Conservation (phyloP, 2,329 filamentous ascomycete species). For the Fusarium sp. region DNA sequence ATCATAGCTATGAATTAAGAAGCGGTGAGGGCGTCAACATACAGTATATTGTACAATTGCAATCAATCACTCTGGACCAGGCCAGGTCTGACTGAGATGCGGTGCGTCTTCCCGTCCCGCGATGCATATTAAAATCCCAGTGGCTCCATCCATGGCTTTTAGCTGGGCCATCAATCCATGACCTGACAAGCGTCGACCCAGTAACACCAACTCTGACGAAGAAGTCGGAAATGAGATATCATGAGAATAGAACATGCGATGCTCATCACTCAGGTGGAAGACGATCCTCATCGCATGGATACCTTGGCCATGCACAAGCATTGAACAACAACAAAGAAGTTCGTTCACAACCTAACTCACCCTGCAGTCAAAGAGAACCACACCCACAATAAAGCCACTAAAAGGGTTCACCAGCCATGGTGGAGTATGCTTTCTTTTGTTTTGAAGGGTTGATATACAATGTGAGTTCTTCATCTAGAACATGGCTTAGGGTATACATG, state of each 20-base stretch:
- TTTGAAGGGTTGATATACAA: background rate
- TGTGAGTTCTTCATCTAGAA: background rate
- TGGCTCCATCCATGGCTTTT: conserved; percentile 25
- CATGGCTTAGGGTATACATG: background rate
- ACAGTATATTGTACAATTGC: conserved; percentile 10
- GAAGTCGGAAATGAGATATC: conserved; percentile 23
- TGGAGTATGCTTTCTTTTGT: conserved; percentile 1
- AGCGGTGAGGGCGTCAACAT: conserved; percentile 45
- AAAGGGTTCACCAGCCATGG: conserved; percentile 8
- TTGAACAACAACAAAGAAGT: conserved; percentile 25
- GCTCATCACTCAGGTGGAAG: conserved; percentile 1
- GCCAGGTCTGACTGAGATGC: conserved; percentile 33
- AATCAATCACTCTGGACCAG: conserved; percentile 7
- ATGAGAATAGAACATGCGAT: conserved; percentile 18
- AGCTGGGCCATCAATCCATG: background rate
- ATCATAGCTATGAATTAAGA: conserved; percentile 46
- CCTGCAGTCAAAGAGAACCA: conserved; percentile 29
- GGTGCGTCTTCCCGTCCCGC: conserved; percentile 39
- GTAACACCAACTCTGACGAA: conserved; percentile 36
- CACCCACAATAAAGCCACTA: conserved; percentile 26
- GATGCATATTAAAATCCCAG: conserved; percentile 32
- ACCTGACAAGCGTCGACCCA: conserved; percentile 41
- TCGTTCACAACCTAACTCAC: conserved; percentile 6
- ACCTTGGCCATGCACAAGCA: conserved; percentile 11
- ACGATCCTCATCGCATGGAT: conserved; percentile 15